These are phyloP conservation scores for Paracoccidioides brasiliensis DNA, from an alignment of 2,329 filamentous ascomycete species.

Conservation along the genomic window DNA sequence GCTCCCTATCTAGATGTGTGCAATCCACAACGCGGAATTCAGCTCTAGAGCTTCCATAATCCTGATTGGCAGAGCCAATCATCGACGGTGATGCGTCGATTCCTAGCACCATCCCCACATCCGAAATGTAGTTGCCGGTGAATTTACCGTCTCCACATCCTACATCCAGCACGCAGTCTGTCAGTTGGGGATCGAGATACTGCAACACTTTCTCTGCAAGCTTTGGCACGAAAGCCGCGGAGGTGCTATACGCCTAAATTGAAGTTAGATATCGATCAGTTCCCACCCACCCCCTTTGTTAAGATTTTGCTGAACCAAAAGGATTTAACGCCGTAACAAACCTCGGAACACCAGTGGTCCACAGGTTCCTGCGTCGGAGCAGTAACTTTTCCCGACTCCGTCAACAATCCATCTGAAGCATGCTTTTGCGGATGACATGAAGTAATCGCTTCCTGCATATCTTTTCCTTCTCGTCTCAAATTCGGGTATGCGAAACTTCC, in stretches of 20 bases:
- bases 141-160: slow-evolving; percentile 54
- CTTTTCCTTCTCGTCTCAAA: too few relatives aligned
- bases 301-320: too few relatives aligned
- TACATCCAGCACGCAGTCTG: slow-evolving; percentile 48
- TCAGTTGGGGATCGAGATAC: slow-evolving; percentile 46
- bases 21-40: slow-evolving; percentile 25
- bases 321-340: slow-evolving; percentile 10
- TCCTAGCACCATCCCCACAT: slow-evolving; percentile 42
- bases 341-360: slow-evolving; percentile 30
- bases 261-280: slow-evolving; percentile 4
- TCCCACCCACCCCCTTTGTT: not conserved
- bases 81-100: slow-evolving; percentile 47
- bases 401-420: not conserved
- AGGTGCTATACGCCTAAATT: slow-evolving; percentile 44
- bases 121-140: slow-evolving; percentile 40
- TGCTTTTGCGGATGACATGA: not conserved
- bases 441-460: too few relatives aligned
- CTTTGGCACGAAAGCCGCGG: slow-evolving; percentile 52
- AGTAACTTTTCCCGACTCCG: not conserved
- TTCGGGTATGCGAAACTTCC: too few relatives aligned
- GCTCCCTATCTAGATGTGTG: slow-evolving; percentile 18
- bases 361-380: not conserved
- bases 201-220: slow-evolving; percentile 45
- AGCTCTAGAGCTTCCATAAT: slow-evolving; percentile 23
- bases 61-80: slow-evolving; percentile 40